These are phyloP conservation scores for Bothriochloa decipiens DNA, from an alignment of 176 grass and related monocot genomes.

Conservation along the genomic window DNA sequence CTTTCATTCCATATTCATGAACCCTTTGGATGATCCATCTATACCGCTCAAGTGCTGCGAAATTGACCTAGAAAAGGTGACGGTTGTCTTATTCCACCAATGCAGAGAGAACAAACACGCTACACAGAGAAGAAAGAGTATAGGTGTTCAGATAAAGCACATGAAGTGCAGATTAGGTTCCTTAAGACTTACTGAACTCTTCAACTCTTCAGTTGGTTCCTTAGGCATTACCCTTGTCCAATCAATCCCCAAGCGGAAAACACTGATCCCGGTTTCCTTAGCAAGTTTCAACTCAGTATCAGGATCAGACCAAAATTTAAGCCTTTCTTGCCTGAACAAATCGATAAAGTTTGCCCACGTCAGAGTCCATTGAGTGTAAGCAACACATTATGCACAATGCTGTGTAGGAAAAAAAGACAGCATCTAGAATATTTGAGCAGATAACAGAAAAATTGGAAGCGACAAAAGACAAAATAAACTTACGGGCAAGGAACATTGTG, in stretches of 20 bases:
- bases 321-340: slow-evolving; percentile 79
- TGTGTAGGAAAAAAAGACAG: background rate
- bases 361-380: slow-evolving; percentile 12
- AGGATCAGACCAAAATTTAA: slow-evolving; percentile 98
- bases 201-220: slow-evolving; percentile 60
- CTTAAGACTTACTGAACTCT: slow-evolving; percentile 61
- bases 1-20: slow-evolving; percentile 85
- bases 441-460: background rate
- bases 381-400: background rate
- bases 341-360: slow-evolving; percentile 15
- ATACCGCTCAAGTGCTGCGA: slow-evolving; percentile 88
- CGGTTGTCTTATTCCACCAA: slow-evolving; percentile 17
- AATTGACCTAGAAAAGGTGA: slow-evolving; percentile 75
- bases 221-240: slow-evolving; percentile 90
- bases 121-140: slow-evolving; percentile 22
- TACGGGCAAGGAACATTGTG: slow-evolving; percentile 91
- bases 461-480: slow-evolving; percentile 27
- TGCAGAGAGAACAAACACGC: slow-evolving; percentile 18
- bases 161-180: background rate
- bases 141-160: slow-evolving; percentile 20
- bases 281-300: slow-evolving; percentile 90
- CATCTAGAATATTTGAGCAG: background rate
- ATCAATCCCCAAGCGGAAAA: slow-evolving; percentile 94
- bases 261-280: slow-evolving; percentile 72
- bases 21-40: slow-evolving; percentile 90